Percentiles rank a stretch among this genome's conserved stretches.
phyloP scores from a whole-genome alignment of 352 stramenopile genomes.

The Phytophthora crassamura region DNA sequence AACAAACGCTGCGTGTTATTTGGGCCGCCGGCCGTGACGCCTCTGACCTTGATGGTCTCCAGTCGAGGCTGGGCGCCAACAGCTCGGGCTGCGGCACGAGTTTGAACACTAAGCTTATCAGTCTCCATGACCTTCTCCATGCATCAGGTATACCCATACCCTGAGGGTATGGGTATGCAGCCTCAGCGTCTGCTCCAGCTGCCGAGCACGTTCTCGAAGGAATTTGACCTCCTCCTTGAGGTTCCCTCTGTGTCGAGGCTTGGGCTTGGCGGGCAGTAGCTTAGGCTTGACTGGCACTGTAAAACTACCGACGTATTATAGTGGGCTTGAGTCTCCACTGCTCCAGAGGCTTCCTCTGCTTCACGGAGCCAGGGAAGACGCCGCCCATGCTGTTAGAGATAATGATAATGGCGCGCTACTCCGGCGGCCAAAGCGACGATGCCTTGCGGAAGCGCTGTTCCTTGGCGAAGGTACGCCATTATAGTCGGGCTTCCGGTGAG shows the following conservation, averaged over 20 bases:
- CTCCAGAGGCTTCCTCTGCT: slow-evolving; percentile 27
- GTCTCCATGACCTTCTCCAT: slow-evolving; percentile 37
- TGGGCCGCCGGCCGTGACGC: slow-evolving; percentile 14
- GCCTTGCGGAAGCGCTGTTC: no score
- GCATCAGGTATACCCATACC: no score
- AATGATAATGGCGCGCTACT: no score
- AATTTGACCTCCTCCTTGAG: slow-evolving; percentile 41
- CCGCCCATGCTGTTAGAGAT: slow-evolving; percentile 29
- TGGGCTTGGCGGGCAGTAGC: not conserved
- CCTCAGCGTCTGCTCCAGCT: slow-evolving; percentile 35
- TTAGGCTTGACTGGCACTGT: no score
- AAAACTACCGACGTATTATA: slow-evolving; percentile 24
- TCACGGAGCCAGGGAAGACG: slow-evolving; percentile 29
- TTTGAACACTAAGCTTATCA: slow-evolving; percentile 37
- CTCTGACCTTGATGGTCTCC: slow-evolving; percentile 11
- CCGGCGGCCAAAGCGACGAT: no score
- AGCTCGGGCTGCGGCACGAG: slow-evolving; percentile 31
- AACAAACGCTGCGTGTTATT: no score
- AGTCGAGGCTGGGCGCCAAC: slow-evolving; percentile 7
- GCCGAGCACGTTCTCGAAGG: slow-evolving; percentile 17
- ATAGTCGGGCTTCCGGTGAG: no score
- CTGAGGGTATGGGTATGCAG: slow-evolving; percentile 22
- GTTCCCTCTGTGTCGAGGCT: slow-evolving; percentile 23
- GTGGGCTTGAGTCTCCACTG: no score
- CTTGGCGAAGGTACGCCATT: no score